phyloP scores from a whole-genome alignment of 306 rosid genomes.

The Geum urbanum region DNA sequence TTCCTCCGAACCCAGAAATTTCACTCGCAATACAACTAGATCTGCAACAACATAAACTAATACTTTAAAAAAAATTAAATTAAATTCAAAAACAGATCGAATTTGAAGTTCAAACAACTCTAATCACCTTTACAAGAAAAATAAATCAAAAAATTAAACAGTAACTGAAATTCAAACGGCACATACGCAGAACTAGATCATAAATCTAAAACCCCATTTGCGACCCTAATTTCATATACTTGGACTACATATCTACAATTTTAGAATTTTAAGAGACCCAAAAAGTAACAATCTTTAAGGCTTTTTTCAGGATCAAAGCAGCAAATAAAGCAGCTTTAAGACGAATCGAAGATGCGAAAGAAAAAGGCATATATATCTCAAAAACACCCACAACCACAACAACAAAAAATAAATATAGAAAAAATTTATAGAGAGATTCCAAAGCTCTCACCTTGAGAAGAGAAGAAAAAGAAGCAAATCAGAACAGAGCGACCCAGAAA shows the following conservation, averaged over 20 bases:
- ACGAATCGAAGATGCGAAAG: conserved; percentile 67
- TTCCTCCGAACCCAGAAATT: conserved; percentile 42
- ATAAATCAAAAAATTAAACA: neutral
- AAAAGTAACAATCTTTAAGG: conserved; percentile 23
- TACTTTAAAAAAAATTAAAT: neutral
- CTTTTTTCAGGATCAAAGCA: conserved; percentile 38
- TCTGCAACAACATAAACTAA: conserved; percentile 46
- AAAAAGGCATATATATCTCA: conserved; percentile 20
- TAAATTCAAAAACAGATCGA: conserved; percentile 20
- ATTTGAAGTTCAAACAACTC: conserved; percentile 18
- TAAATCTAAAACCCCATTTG: conserved; percentile 30
- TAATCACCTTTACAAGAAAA: conserved; percentile 19
- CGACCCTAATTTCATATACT: conserved; percentile 16
- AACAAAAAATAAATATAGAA: conserved; percentile 23
- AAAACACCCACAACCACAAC: conserved; percentile 10
- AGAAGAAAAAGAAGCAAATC: conserved; percentile 30
- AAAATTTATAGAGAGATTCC: conserved; percentile 47
- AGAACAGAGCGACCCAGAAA: conserved; percentile 21
- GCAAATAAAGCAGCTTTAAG: conserved; percentile 62
- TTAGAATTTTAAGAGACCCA: conserved; percentile 28
- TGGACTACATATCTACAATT: conserved; percentile 25
- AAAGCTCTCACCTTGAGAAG: conserved; percentile 57
- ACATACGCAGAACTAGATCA: conserved; percentile 41
- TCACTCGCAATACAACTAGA: conserved; percentile 52
- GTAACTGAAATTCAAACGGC: conserved; percentile 8